phyloP scores from a whole-genome alignment of 371 early-diverging fungal species.

The Syncephalastrum contaminatum region DNA sequence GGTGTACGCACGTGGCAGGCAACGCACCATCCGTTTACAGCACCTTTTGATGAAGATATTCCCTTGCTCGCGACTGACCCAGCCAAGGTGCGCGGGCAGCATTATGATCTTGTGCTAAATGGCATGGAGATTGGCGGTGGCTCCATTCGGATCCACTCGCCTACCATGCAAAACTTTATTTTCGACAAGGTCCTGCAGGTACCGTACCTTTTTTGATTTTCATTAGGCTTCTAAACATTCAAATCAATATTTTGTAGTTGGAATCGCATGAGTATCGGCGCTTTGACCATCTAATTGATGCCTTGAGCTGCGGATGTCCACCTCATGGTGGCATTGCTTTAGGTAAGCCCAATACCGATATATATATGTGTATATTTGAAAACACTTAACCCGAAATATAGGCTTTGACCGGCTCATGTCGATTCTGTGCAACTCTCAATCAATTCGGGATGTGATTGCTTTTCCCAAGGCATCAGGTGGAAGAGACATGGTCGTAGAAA shows the following conservation, averaged over 20 bases:
- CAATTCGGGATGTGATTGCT: slow-evolving; percentile 91
- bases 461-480: slow-evolving; percentile 88
- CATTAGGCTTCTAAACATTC: neutral
- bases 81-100: slow-evolving; percentile 74
- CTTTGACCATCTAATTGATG: slow-evolving; percentile 83
- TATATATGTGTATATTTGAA: too few species aligned
- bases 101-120: slow-evolving; percentile 90
- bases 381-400: slow-evolving; percentile 7
- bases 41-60: slow-evolving; percentile 72
- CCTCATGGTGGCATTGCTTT: slow-evolving; percentile 93
- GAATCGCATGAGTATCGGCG: slow-evolving; percentile 53
- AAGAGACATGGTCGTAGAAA: slow-evolving; percentile 79
- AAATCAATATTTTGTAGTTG: slow-evolving; percentile 14
- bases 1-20: slow-evolving; percentile 54
- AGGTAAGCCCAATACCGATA: slow-evolving; percentile 40
- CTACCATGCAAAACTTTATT: slow-evolving; percentile 73
- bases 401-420: slow-evolving; percentile 86
- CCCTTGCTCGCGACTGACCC: slow-evolving; percentile 62
- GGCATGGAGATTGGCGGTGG: slow-evolving; percentile 94
- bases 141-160: slow-evolving; percentile 86
- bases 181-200: slow-evolving; percentile 71
- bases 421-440: slow-evolving; percentile 67
- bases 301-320: slow-evolving; percentile 84
- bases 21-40: slow-evolving; percentile 94
- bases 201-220: slow-evolving; percentile 1